These are phyloP conservation scores for Penicillium chermesinum DNA, from an alignment of 495 filamentous ascomycete species.

Conservation along the genomic window DNA sequence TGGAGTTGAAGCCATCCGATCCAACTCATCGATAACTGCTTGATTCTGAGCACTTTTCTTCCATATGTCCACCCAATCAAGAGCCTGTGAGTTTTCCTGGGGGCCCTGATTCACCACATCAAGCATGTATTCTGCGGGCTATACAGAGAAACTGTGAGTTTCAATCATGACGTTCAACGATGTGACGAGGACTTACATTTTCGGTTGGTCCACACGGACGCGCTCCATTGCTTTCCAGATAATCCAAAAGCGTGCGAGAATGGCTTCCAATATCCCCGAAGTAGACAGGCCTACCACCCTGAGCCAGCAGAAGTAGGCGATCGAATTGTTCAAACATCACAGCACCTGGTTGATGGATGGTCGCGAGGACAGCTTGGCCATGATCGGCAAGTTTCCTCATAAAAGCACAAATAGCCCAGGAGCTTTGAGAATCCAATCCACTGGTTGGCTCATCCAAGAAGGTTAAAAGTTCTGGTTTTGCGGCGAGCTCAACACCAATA, in stretches of 20 bases:
- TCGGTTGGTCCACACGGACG: too few species aligned
- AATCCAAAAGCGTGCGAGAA: conserved; percentile 59
- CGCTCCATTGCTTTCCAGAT: conserved; percentile 75
- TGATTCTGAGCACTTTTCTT: too few species aligned
- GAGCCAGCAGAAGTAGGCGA: conserved; percentile 71
- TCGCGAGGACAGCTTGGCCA: conserved; percentile 88
- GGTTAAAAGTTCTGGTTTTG: conserved; percentile 78
- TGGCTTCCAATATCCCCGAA: conserved; percentile 71
- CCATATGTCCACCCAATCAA: too few species aligned
- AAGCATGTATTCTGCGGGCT: conserved; percentile 83
- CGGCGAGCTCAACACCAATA: conserved; percentile 79
- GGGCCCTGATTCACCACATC: too few species aligned
- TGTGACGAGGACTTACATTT: too few species aligned
- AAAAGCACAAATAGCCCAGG: conserved; percentile 74
- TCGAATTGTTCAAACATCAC: conserved; percentile 92
- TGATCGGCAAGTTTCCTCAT: conserved; percentile 75
- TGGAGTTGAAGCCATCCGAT: too few species aligned
- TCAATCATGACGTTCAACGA: too few species aligned
- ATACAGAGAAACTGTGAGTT: too few species aligned
- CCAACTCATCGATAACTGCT: too few species aligned
- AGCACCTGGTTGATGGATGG: conserved; percentile 89
- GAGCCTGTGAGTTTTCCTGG: too few species aligned
- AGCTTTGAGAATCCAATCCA: conserved; percentile 59
- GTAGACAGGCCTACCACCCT: conserved; percentile 66
- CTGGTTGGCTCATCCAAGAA: conserved; percentile 48